Evolutionary conservation across 345 rosid genomes (phyloP).

Genomic region (Clausena lansium): DNA sequence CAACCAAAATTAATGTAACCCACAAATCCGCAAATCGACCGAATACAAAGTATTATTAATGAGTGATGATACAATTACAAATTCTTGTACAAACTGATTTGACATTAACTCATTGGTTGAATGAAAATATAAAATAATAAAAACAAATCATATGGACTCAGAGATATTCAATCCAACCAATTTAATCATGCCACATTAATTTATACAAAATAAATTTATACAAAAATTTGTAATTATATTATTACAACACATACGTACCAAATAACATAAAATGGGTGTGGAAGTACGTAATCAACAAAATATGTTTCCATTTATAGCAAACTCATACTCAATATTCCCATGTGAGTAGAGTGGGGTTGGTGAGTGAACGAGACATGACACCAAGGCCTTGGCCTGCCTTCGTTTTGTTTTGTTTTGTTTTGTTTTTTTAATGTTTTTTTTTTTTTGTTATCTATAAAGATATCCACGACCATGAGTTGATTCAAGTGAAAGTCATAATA

Average conservation of each 20-base stretch:
- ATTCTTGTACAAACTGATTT: too few species aligned
- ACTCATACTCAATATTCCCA: background rate
- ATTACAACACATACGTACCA: background rate
- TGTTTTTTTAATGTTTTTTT: background rate
- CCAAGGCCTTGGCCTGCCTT: background rate
- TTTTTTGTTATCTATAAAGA: slow-evolving; percentile 17
- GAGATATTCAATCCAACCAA: too few species aligned
- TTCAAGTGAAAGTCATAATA: slow-evolving; percentile 12
- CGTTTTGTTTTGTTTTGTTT: background rate
- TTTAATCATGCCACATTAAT: too few species aligned
- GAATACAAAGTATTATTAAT: background rate
- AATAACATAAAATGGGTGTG: background rate
- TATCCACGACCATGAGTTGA: slow-evolving; percentile 24
- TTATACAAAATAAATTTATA: too few species aligned
- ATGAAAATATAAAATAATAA: too few species aligned
- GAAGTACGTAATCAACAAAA: background rate
- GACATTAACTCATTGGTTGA: too few species aligned
- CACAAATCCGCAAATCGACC: too few species aligned
- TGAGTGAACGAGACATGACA: background rate
- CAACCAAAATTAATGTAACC: too few species aligned
- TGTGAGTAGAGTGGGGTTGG: background rate
- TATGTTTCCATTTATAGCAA: background rate
- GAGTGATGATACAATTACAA: too few species aligned
- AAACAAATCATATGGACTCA: too few species aligned
- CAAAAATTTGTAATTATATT: too few species aligned